A percentile compares a stretch with the other conserved stretches of the same genome.
phyloP scores from a whole-genome alignment of 2,329 filamentous ascomycete species.

The Pseudogymnoascus sp. region DNA sequence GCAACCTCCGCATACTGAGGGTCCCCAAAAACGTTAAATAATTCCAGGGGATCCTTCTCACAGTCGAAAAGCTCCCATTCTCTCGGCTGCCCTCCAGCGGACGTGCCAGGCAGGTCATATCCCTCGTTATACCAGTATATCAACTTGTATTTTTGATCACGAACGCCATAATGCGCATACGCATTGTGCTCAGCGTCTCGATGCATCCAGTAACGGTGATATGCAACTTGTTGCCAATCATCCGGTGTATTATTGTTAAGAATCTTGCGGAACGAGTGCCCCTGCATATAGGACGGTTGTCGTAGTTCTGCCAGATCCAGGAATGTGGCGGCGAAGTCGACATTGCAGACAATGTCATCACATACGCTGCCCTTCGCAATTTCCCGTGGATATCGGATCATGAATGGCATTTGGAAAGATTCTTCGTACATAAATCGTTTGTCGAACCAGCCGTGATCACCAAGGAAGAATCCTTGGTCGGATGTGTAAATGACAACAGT shows the following conservation, averaged over 20 bases:
- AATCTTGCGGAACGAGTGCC: slow-evolving; percentile 35
- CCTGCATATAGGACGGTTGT: slow-evolving; percentile 45
- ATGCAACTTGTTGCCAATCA: slow-evolving; percentile 44
- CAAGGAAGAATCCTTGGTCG: slow-evolving; percentile 49
- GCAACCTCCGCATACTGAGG: slow-evolving; percentile 33
- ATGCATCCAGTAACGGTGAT: slow-evolving; percentile 51
- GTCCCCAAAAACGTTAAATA: slow-evolving; percentile 40
- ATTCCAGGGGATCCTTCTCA: slow-evolving; percentile 40
- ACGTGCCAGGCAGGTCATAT: slow-evolving; percentile 38
- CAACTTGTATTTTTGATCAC: slow-evolving; percentile 45
- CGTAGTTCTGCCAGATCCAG: slow-evolving; percentile 38
- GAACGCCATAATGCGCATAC: slow-evolving; percentile 45
- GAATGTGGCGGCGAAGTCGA: slow-evolving; percentile 46
- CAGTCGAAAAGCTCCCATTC: slow-evolving; percentile 51
- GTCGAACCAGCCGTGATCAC: slow-evolving; percentile 51
- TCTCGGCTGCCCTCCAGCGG: slow-evolving; percentile 34
- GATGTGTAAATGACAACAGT: slow-evolving; percentile 47
- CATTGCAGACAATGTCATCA: slow-evolving; percentile 44
- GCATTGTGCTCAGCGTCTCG: slow-evolving; percentile 42
- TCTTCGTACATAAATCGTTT: slow-evolving; percentile 53
- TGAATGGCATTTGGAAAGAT: slow-evolving; percentile 48
- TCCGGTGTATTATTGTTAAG: slow-evolving; percentile 32
- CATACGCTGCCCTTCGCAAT: slow-evolving; percentile 35
- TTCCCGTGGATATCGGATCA: slow-evolving; percentile 38
- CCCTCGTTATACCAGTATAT: slow-evolving; percentile 50